Conservation (phyloP, 495 filamentous ascomycete species). For the Cairneyella variabilis region DNA sequence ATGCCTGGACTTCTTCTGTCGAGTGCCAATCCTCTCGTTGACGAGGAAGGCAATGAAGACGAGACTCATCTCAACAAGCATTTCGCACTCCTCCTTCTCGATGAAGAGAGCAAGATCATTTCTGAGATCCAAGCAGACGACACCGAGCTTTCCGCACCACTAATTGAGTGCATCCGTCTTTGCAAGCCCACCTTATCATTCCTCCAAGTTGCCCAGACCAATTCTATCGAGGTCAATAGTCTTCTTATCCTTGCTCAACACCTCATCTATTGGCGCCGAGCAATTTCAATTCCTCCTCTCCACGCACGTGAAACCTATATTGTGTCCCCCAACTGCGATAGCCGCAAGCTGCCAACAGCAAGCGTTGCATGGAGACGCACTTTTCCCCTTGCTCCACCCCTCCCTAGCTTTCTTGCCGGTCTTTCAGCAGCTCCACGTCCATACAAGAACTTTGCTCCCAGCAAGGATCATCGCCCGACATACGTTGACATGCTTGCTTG, state of each 20-base stretch:
- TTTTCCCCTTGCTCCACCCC: slow-evolving; percentile 75
- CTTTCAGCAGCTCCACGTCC: slow-evolving; percentile 73
- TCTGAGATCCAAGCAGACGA: slow-evolving; percentile 77
- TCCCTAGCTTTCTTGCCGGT: slow-evolving; percentile 79
- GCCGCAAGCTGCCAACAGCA: slow-evolving; percentile 66
- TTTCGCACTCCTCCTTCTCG: slow-evolving; percentile 79
- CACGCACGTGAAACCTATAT: slow-evolving; percentile 91
- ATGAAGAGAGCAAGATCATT: slow-evolving; percentile 78
- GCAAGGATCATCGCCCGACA: slow-evolving; percentile 77
- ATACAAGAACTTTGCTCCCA: slow-evolving; percentile 78
- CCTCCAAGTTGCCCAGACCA: slow-evolving; percentile 65
- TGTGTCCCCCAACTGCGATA: slow-evolving; percentile 85
- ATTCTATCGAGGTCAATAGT: slow-evolving; percentile 68
- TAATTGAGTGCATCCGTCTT: slow-evolving; percentile 79
- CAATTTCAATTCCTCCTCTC: slow-evolving; percentile 85
- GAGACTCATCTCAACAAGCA: slow-evolving; percentile 69
- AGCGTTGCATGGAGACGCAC: slow-evolving; percentile 65
- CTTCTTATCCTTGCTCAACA: slow-evolving; percentile 84
- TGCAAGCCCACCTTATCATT: slow-evolving; percentile 77
- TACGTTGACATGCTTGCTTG: slow-evolving; percentile 91
- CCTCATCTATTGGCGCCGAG: slow-evolving; percentile 91
- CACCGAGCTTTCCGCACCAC: slow-evolving; percentile 63
- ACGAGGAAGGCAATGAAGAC: slow-evolving; percentile 57
- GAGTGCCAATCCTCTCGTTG: slow-evolving; percentile 71
- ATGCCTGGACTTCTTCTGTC: slow-evolving; percentile 79